Percentiles rank a stretch among this genome's conserved stretches.
Evolutionary conservation across 305 asterid species (phyloP).

Genomic region (Fraxinus sp.): DNA sequence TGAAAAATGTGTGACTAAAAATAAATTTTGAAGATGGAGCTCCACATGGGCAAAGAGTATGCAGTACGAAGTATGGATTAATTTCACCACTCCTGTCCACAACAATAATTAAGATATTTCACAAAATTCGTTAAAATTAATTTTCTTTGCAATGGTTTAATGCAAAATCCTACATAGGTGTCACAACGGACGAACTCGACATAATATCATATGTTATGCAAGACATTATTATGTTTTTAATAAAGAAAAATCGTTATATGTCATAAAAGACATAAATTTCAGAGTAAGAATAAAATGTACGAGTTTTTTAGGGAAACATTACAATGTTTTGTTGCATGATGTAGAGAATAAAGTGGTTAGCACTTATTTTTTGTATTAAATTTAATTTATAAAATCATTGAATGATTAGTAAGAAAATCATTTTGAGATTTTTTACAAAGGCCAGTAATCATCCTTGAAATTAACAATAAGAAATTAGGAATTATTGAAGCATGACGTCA

Average conservation of each 20-base stretch:
- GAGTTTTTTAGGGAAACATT: not conserved
- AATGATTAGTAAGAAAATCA: no score
- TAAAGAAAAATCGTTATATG: no score
- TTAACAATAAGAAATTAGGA: not conserved
- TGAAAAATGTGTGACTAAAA: no score
- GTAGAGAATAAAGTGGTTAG: not conserved
- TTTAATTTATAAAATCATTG: not conserved
- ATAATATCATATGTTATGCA: not conserved
- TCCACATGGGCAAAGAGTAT: not conserved
- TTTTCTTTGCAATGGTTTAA: no score
- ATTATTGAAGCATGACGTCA: conserved; percentile 27
- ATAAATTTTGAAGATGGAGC: not conserved
- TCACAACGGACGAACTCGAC: not conserved
- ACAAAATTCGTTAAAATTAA: not conserved
- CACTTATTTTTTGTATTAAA: not conserved
- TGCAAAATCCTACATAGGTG: not conserved
- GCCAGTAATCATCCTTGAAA: no score
- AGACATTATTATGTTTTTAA: not conserved
- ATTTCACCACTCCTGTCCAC: not conserved
- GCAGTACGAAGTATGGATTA: no score
- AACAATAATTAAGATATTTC: not conserved
- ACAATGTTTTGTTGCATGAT: not conserved
- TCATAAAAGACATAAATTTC: no score
- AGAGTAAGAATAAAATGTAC: no score
- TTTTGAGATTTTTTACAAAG: no score